phyloP scores from a whole-genome alignment of 2,329 filamentous ascomycete genomes.

The Shiraia sp. region DNA sequence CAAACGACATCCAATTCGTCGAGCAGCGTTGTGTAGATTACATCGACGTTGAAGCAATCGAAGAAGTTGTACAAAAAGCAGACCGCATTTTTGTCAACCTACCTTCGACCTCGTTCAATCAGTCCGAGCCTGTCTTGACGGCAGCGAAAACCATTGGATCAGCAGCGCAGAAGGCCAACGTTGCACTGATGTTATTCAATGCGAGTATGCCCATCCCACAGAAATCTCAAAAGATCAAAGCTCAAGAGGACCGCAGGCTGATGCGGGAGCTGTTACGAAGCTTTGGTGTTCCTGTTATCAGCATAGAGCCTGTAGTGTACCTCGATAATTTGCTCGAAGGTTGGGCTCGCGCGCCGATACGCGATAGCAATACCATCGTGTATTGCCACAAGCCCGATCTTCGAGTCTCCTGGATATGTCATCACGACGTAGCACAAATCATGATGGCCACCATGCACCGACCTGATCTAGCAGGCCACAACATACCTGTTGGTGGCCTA shows the following conservation, averaged over 20 bases:
- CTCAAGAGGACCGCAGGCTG: conserved; percentile 33
- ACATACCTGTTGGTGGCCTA: conserved; percentile 43
- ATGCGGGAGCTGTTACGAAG: conserved; percentile 39
- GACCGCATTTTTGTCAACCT: conserved; percentile 34
- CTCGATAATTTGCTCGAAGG: conserved; percentile 48
- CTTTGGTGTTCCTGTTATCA: conserved; percentile 36
- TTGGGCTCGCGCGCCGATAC: conserved; percentile 44
- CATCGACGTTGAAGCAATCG: conserved; percentile 16
- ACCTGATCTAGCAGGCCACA: conserved; percentile 40
- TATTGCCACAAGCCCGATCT: conserved; percentile 48
- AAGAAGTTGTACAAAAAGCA: conserved; percentile 16
- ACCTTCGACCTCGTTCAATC: conserved; percentile 34
- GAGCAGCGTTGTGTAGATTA: conserved; percentile 28
- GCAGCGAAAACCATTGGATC: conserved; percentile 23
- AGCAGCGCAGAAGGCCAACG: conserved; percentile 18
- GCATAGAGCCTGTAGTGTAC: conserved; percentile 46
- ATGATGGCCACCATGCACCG: conserved; percentile 43
- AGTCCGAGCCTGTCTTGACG: conserved; percentile 25
- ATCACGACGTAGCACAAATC: conserved; percentile 46
- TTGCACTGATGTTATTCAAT: conserved; percentile 32
- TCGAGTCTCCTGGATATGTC: conserved; percentile 47
- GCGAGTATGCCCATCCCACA: conserved; percentile 34
- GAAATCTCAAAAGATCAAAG: conserved; percentile 26
- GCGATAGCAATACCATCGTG: conserved; percentile 40
- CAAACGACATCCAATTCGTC: conserved; percentile 16